phyloP scores from a whole-genome alignment of 148 eudicot species.

The Amaranthus palmeri region DNA sequence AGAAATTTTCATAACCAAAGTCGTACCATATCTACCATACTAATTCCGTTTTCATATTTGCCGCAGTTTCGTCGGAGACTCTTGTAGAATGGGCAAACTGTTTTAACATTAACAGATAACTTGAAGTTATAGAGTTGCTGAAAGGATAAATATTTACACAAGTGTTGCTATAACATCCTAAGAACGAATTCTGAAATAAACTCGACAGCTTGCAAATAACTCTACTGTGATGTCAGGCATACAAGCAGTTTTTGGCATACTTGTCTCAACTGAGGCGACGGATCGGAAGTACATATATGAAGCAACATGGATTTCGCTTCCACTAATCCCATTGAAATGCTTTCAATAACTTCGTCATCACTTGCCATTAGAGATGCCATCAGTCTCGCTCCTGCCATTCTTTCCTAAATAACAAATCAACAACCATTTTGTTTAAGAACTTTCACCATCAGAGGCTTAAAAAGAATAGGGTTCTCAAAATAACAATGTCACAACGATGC shows the following conservation, averaged over 20 bases:
- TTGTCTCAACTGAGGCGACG: slow-evolving; percentile 45
- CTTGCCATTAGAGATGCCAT: slow-evolving; percentile 63
- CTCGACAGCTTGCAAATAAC: background rate
- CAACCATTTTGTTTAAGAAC: slow-evolving; percentile 1
- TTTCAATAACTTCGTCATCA: slow-evolving; percentile 45
- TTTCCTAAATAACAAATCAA: slow-evolving; percentile 41
- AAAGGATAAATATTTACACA: slow-evolving; percentile 2
- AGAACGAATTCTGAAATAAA: background rate
- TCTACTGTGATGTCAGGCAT: slow-evolving; percentile 43
- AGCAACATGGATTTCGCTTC: slow-evolving; percentile 47
- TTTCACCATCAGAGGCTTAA: background rate
- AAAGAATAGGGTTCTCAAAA: background rate
- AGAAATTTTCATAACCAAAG: too few relatives aligned
- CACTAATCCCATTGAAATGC: slow-evolving; percentile 39
- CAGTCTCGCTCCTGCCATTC: slow-evolving; percentile 58
- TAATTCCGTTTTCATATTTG: too few relatives aligned
- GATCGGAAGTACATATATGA: slow-evolving; percentile 33
- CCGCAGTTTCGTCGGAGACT: too few relatives aligned
- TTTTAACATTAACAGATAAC: background rate
- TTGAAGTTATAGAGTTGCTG: background rate
- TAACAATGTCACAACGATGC: too few relatives aligned
- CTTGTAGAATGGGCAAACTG: too few relatives aligned
- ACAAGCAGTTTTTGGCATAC: slow-evolving; percentile 45
- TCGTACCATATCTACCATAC: background rate
- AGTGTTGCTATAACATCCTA: background rate